phyloP scores from a whole-genome alignment of 352 stramenopile genomes.

The Pythium aristosporum region DNA sequence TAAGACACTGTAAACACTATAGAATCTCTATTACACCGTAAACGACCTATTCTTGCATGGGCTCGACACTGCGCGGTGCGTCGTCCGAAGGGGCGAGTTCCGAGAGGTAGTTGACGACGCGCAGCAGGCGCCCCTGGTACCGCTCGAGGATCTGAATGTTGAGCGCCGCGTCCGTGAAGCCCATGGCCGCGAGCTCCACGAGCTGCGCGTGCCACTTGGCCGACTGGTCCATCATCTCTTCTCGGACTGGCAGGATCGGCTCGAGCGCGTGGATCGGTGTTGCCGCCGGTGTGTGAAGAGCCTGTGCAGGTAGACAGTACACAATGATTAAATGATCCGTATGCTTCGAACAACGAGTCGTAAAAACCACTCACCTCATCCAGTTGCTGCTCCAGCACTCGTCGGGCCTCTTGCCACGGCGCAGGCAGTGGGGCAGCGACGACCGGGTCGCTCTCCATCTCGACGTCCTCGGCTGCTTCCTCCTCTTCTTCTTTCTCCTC shows the following conservation, averaged over 20 bases:
- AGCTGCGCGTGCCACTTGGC: conserved; percentile 71
- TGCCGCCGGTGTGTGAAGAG: conserved; percentile 32
- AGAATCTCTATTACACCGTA: neutral
- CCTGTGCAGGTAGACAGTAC: conserved; percentile 9
- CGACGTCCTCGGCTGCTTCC: conserved; percentile 5
- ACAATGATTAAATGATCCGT: neutral
- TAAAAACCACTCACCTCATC: conserved; percentile 39
- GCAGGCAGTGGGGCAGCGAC: conserved; percentile 25
- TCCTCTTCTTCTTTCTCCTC: neutral
- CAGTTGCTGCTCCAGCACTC: conserved; percentile 44
- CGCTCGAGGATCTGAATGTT: conserved; percentile 76
- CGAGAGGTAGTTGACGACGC: conserved; percentile 83
- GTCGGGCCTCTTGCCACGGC: conserved; percentile 46
- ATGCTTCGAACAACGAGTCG: neutral
- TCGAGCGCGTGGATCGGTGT: conserved; percentile 75
- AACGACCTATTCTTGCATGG: conserved; percentile 40
- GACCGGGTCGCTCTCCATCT: conserved; percentile 24
- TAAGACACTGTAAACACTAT: neutral
- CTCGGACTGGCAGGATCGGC: conserved; percentile 49
- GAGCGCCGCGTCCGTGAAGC: conserved; percentile 60
- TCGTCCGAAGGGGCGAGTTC: conserved; percentile 36
- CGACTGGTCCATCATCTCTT: conserved; percentile 41
- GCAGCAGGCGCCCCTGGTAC: conserved; percentile 77
- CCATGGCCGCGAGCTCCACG: conserved; percentile 62
- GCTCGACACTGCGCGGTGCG: conserved; percentile 23